Conservation (phyloP, 2,329 filamentous ascomycete genomes). For the Colletotrichum lentis region DNA sequence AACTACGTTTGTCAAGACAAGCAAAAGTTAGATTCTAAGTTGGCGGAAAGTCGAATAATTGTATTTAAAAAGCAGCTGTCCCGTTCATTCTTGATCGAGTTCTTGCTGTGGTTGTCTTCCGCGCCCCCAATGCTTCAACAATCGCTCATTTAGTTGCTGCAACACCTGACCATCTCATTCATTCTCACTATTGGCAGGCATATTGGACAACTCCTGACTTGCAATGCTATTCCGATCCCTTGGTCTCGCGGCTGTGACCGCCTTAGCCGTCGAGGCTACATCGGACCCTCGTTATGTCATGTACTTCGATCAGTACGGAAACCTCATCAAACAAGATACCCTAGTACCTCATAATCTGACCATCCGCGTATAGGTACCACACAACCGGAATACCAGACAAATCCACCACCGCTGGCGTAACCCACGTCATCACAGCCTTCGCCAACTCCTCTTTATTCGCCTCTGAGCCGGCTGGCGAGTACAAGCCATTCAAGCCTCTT, state of each 20-base stretch:
- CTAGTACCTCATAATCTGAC: constrained; percentile 22
- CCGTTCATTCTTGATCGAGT: neutral
- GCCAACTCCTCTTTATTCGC: constrained; percentile 61
- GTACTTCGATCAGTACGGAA: constrained; percentile 57
- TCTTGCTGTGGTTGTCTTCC: neutral
- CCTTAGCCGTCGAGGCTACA: constrained; percentile 8
- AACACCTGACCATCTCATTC: constrained; percentile 15
- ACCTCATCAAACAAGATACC: neutral
- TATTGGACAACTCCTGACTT: constrained; percentile 3
- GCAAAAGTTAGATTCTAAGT: neutral
- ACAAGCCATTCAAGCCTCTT: constrained; percentile 63
- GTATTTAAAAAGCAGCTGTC: constrained; percentile 9
- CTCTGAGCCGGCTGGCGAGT: constrained; percentile 48
- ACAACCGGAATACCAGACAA: constrained; percentile 48
- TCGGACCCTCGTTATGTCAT: constrained; percentile 47
- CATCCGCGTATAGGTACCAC: constrained; percentile 50
- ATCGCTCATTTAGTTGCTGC: constrained; percentile 10
- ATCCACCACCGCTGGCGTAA: constrained; percentile 55
- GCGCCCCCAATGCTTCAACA: neutral
- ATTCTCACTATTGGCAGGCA: constrained; percentile 4
- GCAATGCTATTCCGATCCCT: constrained; percentile 26
- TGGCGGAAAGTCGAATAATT: neutral
- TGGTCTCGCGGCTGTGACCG: constrained; percentile 22
- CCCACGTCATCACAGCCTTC: constrained; percentile 64
- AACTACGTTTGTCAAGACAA: neutral